These are phyloP conservation scores for Aspergillus heteromorphus DNA, from an alignment of 495 filamentous ascomycete genomes.

Conservation along the genomic window DNA sequence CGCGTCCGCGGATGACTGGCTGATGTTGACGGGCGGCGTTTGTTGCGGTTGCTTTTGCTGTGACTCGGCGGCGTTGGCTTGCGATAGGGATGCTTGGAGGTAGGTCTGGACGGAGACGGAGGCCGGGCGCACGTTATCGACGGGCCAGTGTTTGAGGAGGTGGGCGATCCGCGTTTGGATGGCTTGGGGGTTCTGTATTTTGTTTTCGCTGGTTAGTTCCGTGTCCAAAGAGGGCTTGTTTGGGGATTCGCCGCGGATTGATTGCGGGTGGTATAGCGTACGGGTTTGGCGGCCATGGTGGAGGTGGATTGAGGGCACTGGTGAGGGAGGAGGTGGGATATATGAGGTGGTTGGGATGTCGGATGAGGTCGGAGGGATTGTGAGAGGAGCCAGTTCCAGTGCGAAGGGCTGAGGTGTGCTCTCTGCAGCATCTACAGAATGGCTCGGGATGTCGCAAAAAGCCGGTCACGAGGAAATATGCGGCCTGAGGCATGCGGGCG, in stretches of 20 bases:
- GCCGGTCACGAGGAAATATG: conserved; percentile 10
- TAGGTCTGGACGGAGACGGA: conserved; percentile 64
- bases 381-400: no score
- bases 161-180: conserved; percentile 52
- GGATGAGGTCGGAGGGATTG: no score
- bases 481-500: conserved; percentile 15
- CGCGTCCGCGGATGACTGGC: conserved; percentile 61
- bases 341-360: neutral
- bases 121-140: conserved; percentile 70
- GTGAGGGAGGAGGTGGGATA: neutral
- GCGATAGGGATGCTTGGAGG: conserved; percentile 56
- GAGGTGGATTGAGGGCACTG: neutral
- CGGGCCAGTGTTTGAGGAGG: conserved; percentile 70
- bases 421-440: no score
- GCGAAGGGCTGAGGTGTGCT: no score
- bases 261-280: neutral
- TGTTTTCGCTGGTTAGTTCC: conserved; percentile 11
- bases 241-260: neutral
- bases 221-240: neutral
- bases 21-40: conserved; percentile 8
- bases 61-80: conserved; percentile 9
- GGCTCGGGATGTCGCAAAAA: conserved; percentile 10
- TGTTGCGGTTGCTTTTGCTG: conserved; percentile 17
- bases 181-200: conserved; percentile 42
- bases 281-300: neutral